Evolutionary conservation across 2,329 filamentous ascomycete genomes (phyloP).

Genomic region (Trichoderma citrinoviride): DNA sequence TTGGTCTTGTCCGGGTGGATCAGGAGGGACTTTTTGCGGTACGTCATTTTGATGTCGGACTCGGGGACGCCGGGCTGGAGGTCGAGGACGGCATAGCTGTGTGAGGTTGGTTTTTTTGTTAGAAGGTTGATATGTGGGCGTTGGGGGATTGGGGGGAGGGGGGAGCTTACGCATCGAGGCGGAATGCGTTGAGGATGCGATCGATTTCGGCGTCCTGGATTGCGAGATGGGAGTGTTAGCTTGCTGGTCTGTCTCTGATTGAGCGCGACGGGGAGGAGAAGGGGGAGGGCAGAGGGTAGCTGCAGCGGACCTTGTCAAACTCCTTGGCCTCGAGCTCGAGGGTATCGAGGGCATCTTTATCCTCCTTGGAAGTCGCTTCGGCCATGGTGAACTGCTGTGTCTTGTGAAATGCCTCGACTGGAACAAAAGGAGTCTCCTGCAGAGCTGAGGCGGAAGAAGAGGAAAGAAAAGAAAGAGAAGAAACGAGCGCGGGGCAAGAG

Average conservation of each 20-base stretch:
- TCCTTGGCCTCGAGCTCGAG: conserved; percentile 85
- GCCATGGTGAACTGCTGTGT: conserved; percentile 34
- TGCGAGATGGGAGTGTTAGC: conserved; percentile 24
- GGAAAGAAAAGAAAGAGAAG: not conserved
- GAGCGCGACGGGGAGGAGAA: not conserved
- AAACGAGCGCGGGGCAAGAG: not conserved
- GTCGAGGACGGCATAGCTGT: conserved; percentile 86
- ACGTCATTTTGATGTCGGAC: conserved; percentile 89
- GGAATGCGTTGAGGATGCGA: conserved; percentile 87
- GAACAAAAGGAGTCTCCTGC: not conserved
- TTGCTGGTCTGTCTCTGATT: too few species aligned
- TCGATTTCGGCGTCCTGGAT: conserved; percentile 88
- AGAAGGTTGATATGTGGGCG: not conserved
- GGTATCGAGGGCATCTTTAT: conserved; percentile 73
- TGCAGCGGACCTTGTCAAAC: conserved; percentile 69
- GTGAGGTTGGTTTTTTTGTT: too few species aligned
- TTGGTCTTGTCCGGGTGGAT: conserved; percentile 98
- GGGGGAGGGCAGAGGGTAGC: not conserved
- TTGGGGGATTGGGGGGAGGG: not conserved
- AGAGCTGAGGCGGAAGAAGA: not conserved
- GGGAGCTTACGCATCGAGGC: conserved; percentile 56
- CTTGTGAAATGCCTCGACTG: not conserved
- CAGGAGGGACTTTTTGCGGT: conserved; percentile 96
- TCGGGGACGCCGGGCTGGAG: conserved; percentile 94
- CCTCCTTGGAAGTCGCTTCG: conserved; percentile 47